These are phyloP conservation scores for Didymella keratinophila DNA, from an alignment of 2,329 filamentous ascomycete species.

Conservation along the genomic window DNA sequence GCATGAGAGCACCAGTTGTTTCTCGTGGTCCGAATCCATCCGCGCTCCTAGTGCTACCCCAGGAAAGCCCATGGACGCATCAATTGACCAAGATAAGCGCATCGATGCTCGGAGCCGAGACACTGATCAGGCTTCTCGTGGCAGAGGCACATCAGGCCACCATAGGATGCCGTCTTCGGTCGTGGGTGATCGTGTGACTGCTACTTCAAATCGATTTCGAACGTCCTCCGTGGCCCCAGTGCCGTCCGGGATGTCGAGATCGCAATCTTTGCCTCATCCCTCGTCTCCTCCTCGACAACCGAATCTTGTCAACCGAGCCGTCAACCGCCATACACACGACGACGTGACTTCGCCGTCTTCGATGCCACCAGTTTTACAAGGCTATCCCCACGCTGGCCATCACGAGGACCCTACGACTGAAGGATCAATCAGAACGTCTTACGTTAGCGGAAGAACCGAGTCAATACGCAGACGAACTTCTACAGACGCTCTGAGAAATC, in stretches of 20 bases:
- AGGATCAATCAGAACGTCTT: slow-evolving; percentile 2
- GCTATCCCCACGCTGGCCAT: slow-evolving; percentile 1
- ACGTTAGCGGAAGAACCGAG: background rate
- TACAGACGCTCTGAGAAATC: background rate
- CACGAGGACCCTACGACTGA: background rate
- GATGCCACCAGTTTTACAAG: slow-evolving; percentile 26
- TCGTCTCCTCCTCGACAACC: slow-evolving; percentile 30
- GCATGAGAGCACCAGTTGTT: slow-evolving; percentile 45
- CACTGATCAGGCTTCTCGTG: slow-evolving; percentile 3
- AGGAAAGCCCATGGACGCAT: slow-evolving; percentile 15
- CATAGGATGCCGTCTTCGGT: slow-evolving; percentile 16
- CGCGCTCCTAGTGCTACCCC: slow-evolving; percentile 29
- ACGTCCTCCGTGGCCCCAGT: slow-evolving; percentile 31
- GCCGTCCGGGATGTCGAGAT: slow-evolving; percentile 29
- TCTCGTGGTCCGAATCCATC: slow-evolving; percentile 55
- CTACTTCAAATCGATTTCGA: slow-evolving; percentile 21
- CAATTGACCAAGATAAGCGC: slow-evolving; percentile 22
- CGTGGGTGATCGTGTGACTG: slow-evolving; percentile 17
- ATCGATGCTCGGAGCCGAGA: slow-evolving; percentile 12
- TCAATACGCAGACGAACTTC: background rate
- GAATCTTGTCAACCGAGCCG: slow-evolving; percentile 25
- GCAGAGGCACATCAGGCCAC: slow-evolving; percentile 14
- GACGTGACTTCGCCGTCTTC: slow-evolving; percentile 26
- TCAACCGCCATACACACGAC: slow-evolving; percentile 15
- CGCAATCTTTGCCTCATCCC: slow-evolving; percentile 34